Evolutionary conservation across 1,284 basidiomycete genomes (phyloP), one percentile per base, ranked within the genome.

Genomic region (Agaricales sp.): DNA sequence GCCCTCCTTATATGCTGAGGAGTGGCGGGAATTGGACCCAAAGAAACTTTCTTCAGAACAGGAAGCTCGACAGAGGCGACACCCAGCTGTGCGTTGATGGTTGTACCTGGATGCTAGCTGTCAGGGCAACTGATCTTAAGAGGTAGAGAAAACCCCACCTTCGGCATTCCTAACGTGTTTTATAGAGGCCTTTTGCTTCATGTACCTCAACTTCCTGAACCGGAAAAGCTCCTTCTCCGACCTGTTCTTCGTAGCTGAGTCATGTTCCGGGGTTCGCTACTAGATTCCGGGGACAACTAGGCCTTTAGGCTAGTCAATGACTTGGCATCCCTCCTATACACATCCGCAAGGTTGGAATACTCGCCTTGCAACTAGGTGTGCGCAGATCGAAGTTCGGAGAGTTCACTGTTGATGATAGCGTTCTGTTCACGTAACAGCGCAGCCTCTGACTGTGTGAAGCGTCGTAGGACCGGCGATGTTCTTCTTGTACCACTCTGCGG

Each of bases 281-380:
- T n/a, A n/a, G n/a, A n/a, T n/a, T n/a, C n/a, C n/a, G n/a, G n/a
- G n/a, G n/a, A n/a, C n/a, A n/a, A n/a, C 70, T 68, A 77, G 19
- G 59, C 54, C 44, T 69, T 70, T 54, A 77, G 68, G 13, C 55
- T 57, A 41, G 63, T 62, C 75, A 75, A 80, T 52, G 69, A 73
- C 52, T 65, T 66, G 57, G 68, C 75, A 54, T 78, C 73, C 11
- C 58, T 52, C 54, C 71, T 70, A 60, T 75, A 78, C 25, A 65
- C 67, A 20, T 61, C 66, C n/a, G 67, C 59, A 8, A 41, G 39
- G 18, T 20, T 6, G 18, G 13, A n/a, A 20, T 41, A 41, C 8
- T 41, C 39, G 8, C 18, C 39, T 41, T 41, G 6, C 8, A 18
- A 4, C 8, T n/a, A 18, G 4, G 39, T 16, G 18, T 16, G 16